A percentile compares a stretch with the other conserved stretches of the same genome.
Evolutionary conservation across 2,329 filamentous ascomycete species (phyloP).

Genomic region (Chalara sp.): DNA sequence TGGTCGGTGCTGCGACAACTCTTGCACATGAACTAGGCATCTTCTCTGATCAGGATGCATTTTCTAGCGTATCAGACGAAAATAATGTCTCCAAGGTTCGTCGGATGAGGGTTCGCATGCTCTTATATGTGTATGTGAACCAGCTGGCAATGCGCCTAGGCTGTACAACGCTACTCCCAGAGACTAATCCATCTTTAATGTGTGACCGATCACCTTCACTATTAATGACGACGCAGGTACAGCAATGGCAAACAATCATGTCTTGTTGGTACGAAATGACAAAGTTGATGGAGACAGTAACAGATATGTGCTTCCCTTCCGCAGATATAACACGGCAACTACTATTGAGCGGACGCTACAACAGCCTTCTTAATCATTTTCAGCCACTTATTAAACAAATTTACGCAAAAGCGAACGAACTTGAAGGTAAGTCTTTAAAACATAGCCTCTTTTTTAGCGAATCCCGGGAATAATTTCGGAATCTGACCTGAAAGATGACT

Average conservation of each 20-base stretch:
- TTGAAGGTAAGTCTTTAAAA: too few species aligned
- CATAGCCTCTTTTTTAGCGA: too few species aligned
- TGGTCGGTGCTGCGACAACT: constrained; percentile 45
- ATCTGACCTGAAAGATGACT: too few species aligned
- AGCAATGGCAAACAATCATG: constrained; percentile 45
- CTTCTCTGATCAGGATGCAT: constrained; percentile 20
- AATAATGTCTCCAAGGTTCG: too few species aligned
- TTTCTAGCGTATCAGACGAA: too few species aligned
- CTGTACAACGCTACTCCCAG: constrained; percentile 44
- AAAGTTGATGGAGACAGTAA: constrained; percentile 41
- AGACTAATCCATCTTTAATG: constrained; percentile 30
- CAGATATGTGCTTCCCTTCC: constrained; percentile 43
- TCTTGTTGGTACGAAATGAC: constrained; percentile 43
- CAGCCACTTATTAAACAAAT: constrained; percentile 29
- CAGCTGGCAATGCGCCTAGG: constrained; percentile 44
- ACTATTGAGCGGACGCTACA: constrained; percentile 41
- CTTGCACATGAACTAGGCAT: constrained; percentile 45
- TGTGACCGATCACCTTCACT: neutral
- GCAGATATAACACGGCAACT: constrained; percentile 32
- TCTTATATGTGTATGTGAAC: constrained; percentile 41
- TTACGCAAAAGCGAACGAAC: too few species aligned
- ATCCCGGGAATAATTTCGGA: too few species aligned
- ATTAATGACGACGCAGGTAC: constrained; percentile 22
- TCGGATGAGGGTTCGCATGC: constrained; percentile 20
- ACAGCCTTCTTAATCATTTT: constrained; percentile 40